Conservation (phyloP, 768 basidiomycete genomes). For the Termitomyces sp. region DNA sequence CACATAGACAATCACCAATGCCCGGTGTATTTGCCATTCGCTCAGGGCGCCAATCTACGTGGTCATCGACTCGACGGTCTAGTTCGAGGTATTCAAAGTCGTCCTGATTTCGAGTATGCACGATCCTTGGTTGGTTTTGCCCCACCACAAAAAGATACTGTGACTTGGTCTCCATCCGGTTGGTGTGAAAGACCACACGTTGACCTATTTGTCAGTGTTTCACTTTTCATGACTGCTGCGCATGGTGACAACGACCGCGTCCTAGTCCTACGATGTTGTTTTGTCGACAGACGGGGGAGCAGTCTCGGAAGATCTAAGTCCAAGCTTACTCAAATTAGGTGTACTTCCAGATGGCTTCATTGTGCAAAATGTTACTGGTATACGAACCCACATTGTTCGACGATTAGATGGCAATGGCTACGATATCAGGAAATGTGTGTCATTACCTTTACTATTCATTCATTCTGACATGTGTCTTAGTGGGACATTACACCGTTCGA, state of each 20-base stretch:
- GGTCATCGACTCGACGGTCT: constrained; percentile 41
- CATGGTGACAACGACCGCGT: neutral
- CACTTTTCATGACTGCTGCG: neutral
- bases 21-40: constrained; percentile 55
- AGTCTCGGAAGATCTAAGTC: constrained; percentile 65
- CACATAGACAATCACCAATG: constrained; percentile 69
- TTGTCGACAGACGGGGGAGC: constrained; percentile 54
- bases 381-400: constrained; percentile 73
- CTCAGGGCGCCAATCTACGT: constrained; percentile 25
- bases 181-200: constrained; percentile 71
- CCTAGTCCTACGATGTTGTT: constrained; percentile 78
- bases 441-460: neutral
- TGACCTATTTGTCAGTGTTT: constrained; percentile 58
- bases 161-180: constrained; percentile 62
- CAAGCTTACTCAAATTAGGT: constrained; percentile 59
- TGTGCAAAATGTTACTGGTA: constrained; percentile 71
- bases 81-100: constrained; percentile 61
- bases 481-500: constrained; percentile 77
- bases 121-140: constrained; percentile 58
- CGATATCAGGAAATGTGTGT: constrained; percentile 77
- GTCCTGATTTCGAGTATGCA: constrained; percentile 79
- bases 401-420: constrained; percentile 82
- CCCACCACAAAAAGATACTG: constrained; percentile 45
- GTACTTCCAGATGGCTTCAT: constrained; percentile 65
- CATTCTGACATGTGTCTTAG: constrained; percentile 28